Conservation (phyloP, 1,284 basidiomycete species). For the Cystobasidium sp. region DNA sequence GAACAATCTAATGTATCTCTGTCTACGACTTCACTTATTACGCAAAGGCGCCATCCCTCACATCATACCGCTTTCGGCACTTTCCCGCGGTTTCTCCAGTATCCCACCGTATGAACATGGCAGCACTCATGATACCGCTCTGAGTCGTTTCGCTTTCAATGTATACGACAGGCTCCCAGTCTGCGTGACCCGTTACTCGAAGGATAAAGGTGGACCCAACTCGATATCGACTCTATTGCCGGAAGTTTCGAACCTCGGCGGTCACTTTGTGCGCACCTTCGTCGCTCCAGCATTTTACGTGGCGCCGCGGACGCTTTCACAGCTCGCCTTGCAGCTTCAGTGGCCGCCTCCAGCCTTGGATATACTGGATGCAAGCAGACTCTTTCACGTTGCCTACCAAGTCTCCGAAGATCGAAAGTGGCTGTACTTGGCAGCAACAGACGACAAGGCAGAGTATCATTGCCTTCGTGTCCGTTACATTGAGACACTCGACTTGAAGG, state of each 20-base stretch:
- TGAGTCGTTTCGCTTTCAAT: slow-evolving; percentile 64
- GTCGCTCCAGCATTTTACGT: slow-evolving; percentile 70
- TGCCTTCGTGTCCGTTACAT: slow-evolving; percentile 66
- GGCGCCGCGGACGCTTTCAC: slow-evolving; percentile 60
- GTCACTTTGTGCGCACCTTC: slow-evolving; percentile 57
- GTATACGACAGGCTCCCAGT: slow-evolving; percentile 72
- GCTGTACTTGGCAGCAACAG: slow-evolving; percentile 73
- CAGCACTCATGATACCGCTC: slow-evolving; percentile 57
- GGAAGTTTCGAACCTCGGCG: slow-evolving; percentile 58
- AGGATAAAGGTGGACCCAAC: slow-evolving; percentile 5
- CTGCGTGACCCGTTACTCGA: slow-evolving; percentile 63
- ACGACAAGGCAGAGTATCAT: slow-evolving; percentile 74
- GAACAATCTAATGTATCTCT: slow-evolving; percentile 63
- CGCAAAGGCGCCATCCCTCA: slow-evolving; percentile 63
- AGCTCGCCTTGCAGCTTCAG: slow-evolving; percentile 61
- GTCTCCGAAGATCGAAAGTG: slow-evolving; percentile 68
- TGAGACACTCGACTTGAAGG: slow-evolving; percentile 24
- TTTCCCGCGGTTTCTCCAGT: slow-evolving; percentile 61
- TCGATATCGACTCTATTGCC: slow-evolving; percentile 44
- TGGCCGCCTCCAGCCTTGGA: slow-evolving; percentile 65
- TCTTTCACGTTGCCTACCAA: slow-evolving; percentile 74
- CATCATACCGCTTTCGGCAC: slow-evolving; percentile 68
- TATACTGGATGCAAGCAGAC: slow-evolving; percentile 69
- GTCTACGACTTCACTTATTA: slow-evolving; percentile 58
- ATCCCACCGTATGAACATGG: slow-evolving; percentile 51